A percentile compares a stretch with the other conserved stretches of the same genome.
Evolutionary conservation across 352 stramenopile genomes (phyloP).

Genomic region (Phytophthora citricola): DNA sequence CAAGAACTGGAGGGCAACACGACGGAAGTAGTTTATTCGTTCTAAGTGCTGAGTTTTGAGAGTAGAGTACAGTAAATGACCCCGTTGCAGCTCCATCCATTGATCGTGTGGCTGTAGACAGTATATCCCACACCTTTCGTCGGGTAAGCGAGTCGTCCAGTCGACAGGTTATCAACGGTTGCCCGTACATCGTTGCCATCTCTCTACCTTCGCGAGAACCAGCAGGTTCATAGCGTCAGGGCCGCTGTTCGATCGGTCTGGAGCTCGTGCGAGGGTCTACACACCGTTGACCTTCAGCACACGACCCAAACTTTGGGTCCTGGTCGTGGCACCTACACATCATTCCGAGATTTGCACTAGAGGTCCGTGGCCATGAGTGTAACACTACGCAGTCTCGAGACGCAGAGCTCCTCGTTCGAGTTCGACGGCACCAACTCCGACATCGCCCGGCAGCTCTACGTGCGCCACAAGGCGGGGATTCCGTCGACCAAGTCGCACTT

Average conservation of each 20-base stretch:
- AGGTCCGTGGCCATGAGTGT: too few species aligned
- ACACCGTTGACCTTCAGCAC: not conserved
- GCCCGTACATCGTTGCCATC: not conserved
- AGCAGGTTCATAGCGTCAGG: conserved; percentile 2
- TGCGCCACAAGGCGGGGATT: conserved; percentile 21
- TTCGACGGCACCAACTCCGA: conserved; percentile 45
- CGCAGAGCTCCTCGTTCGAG: conserved; percentile 10
- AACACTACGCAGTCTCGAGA: too few species aligned
- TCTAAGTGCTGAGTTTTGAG: not conserved
- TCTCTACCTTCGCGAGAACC: conserved; percentile 4
- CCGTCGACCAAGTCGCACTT: conserved; percentile 6
- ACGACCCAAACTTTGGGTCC: too few species aligned
- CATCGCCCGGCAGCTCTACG: conserved; percentile 41
- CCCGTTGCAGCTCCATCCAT: not conserved
- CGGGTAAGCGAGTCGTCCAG: not conserved
- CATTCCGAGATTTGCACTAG: conserved; percentile 2
- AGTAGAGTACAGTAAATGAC: not conserved
- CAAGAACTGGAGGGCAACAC: conserved; percentile 18
- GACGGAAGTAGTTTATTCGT: not conserved
- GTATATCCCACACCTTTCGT: not conserved
- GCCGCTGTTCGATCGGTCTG: too few species aligned
- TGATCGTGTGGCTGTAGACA: not conserved
- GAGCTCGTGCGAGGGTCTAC: not conserved
- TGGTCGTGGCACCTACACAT: not conserved
- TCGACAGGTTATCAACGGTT: not conserved